Evolutionary conservation across 495 filamentous ascomycete genomes (phyloP).

Genomic region (Penicillium cataractarum): DNA sequence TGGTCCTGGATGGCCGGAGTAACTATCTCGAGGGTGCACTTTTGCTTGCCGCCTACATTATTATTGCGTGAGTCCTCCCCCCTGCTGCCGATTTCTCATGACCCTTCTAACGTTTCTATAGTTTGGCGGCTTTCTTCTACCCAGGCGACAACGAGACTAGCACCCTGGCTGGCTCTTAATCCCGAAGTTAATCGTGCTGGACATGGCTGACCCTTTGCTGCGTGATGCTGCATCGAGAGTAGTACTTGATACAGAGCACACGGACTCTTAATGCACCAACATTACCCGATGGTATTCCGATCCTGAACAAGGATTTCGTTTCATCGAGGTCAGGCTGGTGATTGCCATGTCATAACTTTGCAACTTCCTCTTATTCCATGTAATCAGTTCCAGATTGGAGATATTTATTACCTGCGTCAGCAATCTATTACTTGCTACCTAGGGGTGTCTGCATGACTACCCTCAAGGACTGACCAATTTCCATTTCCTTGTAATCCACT

Average conservation of each 20-base stretch:
- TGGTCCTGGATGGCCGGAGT: slow-evolving; percentile 82
- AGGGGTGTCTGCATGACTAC: neutral
- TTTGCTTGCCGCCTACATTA: slow-evolving; percentile 78
- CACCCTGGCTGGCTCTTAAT: slow-evolving; percentile 25
- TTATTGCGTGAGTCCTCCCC: slow-evolving; percentile 40
- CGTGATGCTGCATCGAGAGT: neutral
- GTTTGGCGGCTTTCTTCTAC: slow-evolving; percentile 46
- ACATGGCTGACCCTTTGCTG: neutral
- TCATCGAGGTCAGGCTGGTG: neutral
- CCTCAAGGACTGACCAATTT: neutral
- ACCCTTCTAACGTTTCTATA: slow-evolving; percentile 16
- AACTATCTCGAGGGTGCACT: slow-evolving; percentile 89
- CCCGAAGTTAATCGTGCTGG: neutral
- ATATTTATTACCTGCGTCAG: slow-evolving; percentile 2
- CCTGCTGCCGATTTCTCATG: neutral
- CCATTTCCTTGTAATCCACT: neutral
- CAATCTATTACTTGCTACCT: neutral
- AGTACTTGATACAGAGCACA: neutral
- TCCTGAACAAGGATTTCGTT: neutral
- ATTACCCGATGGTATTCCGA: no score
- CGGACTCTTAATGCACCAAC: neutral
- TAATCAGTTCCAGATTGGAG: slow-evolving; percentile 12
- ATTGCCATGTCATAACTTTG: neutral
- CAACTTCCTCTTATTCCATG: neutral
- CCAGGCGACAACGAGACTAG: slow-evolving; percentile 32